Conservation (phyloP, 1,284 basidiomycete genomes). For the Ustilago trichophora region DNA sequence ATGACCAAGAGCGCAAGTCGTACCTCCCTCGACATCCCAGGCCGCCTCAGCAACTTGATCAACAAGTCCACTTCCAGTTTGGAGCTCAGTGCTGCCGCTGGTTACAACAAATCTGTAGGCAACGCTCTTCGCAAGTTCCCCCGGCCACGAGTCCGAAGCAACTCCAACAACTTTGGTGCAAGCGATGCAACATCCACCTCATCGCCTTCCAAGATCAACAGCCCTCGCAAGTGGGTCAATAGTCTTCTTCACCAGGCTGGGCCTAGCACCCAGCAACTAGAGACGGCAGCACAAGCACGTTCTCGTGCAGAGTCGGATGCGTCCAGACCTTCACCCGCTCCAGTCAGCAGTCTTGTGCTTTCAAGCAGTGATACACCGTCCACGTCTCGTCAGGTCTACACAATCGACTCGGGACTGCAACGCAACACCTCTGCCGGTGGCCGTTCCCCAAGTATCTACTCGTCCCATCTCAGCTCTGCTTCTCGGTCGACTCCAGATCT, state of each 20-base stretch:
- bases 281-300: conserved; percentile 33
- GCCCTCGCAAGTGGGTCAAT: conserved; percentile 47
- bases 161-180: conserved; percentile 10
- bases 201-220: conserved; percentile 22
- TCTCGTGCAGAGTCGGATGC: conserved; percentile 22
- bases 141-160: conserved; percentile 22
- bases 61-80: conserved; percentile 37
- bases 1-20: conserved; percentile 33
- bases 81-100: conserved; percentile 21
- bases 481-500: conserved; percentile 41
- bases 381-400: conserved; percentile 19
- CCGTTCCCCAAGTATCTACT: conserved; percentile 25
- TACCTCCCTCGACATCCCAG: conserved; percentile 40
- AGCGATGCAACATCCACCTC: conserved; percentile 4
- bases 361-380: conserved; percentile 2
- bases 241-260: conserved; percentile 25
- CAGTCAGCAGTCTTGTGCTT: conserved; percentile 33
- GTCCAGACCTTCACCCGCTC: conserved; percentile 15
- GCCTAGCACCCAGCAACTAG: conserved; percentile 23
- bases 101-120: conserved; percentile 7
- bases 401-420: conserved; percentile 36
- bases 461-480: conserved; percentile 42
- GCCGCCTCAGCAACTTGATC: conserved; percentile 32
- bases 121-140: conserved; percentile 31
- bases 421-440: conserved; percentile 11